These are phyloP conservation scores for Endotrypanum monterogeii DNA, from an alignment of 208 protist genomes.

Conservation along the genomic window DNA sequence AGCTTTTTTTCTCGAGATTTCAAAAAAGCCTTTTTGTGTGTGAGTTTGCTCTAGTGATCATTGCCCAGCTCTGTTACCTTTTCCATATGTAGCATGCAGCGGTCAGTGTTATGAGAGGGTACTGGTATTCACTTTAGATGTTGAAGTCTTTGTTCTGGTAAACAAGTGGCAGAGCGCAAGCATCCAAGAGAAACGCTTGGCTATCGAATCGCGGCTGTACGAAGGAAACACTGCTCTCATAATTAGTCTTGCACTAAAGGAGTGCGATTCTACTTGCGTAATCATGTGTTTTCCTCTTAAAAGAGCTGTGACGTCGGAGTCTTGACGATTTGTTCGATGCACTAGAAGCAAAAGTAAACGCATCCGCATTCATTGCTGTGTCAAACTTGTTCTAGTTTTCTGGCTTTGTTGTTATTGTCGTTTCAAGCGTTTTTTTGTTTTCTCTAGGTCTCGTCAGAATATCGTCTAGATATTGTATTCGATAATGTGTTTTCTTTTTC, in stretches of 20 bases:
- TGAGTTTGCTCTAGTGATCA: too few relatives aligned
- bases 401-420: not conserved
- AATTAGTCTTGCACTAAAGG: too few relatives aligned
- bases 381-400: not conserved
- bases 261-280: not conserved
- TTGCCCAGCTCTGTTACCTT: not conserved
- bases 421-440: not conserved
- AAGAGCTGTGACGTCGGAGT: not conserved
- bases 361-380: not conserved
- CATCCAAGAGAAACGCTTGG: not conserved
- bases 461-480: not conserved
- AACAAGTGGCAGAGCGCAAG: too few relatives aligned
- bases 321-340: not conserved
- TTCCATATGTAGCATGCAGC: not conserved
- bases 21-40: not conserved
- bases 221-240: not conserved
- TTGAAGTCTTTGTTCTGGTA: not conserved
- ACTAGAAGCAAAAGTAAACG: not conserved
- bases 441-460: not conserved
- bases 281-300: not conserved
- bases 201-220: not conserved
- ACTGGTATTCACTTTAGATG: not conserved
- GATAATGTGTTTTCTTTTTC: not conserved
- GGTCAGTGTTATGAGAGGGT: too few relatives aligned
- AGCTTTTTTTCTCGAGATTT: not conserved